Evolutionary conservation across 192 early-diverging fungal species (phyloP).

Genomic region (Backusella circina): DNA sequence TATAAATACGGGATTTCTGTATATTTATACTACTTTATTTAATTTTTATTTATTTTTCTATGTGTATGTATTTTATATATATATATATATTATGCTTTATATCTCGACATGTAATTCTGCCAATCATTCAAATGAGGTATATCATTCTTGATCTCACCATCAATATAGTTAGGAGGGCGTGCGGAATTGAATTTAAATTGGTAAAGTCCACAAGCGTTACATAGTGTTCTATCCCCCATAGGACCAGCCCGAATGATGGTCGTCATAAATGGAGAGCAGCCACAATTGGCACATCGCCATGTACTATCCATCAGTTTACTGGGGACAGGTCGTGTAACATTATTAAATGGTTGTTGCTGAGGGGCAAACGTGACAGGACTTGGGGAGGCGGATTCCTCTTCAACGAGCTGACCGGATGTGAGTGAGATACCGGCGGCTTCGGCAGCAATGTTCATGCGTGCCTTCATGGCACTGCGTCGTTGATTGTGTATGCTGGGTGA

Average conservation of each 20-base stretch:
- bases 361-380: neutral
- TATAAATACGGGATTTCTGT: too few relatives aligned
- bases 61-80: neutral
- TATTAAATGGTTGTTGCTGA: neutral
- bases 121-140: neutral
- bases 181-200: constrained; percentile 1
- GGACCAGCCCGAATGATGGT: constrained; percentile 1
- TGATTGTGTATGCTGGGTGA: constrained; percentile 6
- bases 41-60: neutral
- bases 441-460: constrained; percentile 31
- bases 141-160: constrained; percentile 4
- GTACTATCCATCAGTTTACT: neutral
- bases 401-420: neutral
- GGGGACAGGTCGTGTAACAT: neutral
- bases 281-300: constrained; percentile 1
- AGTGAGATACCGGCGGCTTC: constrained; percentile 18
- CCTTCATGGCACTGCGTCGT: constrained; percentile 26
- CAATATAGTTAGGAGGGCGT: constrained; percentile 1
- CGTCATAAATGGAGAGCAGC: neutral
- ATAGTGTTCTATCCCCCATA: neutral
- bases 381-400: neutral
- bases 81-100: neutral
- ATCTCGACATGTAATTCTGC: neutral
- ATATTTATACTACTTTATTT: neutral
- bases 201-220: constrained; percentile 10